Evolutionary conservation across 2,329 filamentous ascomycete species (phyloP).

Genomic region (Claviceps sp.): DNA sequence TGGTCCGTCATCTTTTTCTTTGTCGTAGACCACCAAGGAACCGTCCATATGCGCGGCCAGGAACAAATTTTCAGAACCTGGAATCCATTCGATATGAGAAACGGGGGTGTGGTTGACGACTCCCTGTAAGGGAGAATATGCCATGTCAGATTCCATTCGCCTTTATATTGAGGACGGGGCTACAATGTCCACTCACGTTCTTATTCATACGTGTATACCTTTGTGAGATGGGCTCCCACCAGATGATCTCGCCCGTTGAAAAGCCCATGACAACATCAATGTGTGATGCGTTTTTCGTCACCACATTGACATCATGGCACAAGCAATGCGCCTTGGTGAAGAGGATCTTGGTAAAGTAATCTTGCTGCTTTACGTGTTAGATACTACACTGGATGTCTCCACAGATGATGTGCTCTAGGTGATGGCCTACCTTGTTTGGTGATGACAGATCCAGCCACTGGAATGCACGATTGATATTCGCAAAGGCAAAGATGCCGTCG

Average conservation of each 20-base stretch:
- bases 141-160: slow-evolving; percentile 1
- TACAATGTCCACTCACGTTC: slow-evolving; percentile 44
- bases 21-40: slow-evolving; percentile 85
- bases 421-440: slow-evolving; percentile 44
- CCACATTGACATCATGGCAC: slow-evolving; percentile 80
- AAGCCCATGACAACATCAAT: slow-evolving; percentile 92
- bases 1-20: slow-evolving; percentile 81
- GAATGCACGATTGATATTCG: slow-evolving; percentile 88
- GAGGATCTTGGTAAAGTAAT: slow-evolving; percentile 87
- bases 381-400: neutral
- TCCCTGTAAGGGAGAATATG: slow-evolving; percentile 38
- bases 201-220: slow-evolving; percentile 95
- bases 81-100: slow-evolving; percentile 82
- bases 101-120: slow-evolving; percentile 78
- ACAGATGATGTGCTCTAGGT: neutral
- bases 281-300: slow-evolving; percentile 68
- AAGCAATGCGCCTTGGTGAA: slow-evolving; percentile 94
- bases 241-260: slow-evolving; percentile 91
- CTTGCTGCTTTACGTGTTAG: slow-evolving; percentile 42
- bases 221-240: slow-evolving; percentile 95
- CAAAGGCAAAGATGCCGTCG: slow-evolving; percentile 80
- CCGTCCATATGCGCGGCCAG: slow-evolving; percentile 88
- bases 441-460: slow-evolving; percentile 91
- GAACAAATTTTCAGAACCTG: slow-evolving; percentile 85
- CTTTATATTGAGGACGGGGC: neutral